Evolutionary conservation across 352 stramenopile species (phyloP).

Genomic region (Pythium vanterpoolii): DNA sequence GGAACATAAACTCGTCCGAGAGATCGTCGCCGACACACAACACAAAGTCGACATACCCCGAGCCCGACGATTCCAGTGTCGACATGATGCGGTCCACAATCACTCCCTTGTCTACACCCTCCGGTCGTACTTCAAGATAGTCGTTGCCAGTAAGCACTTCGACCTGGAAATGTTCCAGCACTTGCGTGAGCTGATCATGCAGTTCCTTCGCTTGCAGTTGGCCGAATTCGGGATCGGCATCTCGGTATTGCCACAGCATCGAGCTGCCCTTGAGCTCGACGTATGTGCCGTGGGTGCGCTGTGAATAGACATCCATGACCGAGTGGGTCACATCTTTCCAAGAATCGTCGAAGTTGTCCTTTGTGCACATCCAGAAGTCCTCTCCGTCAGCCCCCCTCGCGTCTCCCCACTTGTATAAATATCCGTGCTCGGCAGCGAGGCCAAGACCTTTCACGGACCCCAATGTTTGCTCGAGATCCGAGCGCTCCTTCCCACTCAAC

Average conservation of each 20-base stretch:
- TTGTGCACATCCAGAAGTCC: constrained; percentile 80
- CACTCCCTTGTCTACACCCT: constrained; percentile 98
- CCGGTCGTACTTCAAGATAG: constrained; percentile 94
- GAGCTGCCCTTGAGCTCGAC: constrained; percentile 99
- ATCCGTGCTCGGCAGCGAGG: constrained; percentile 97
- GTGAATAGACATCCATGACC: constrained; percentile 99
- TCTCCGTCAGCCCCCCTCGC: constrained; percentile 24
- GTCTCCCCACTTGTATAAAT: constrained; percentile 96
- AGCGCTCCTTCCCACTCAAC: constrained; percentile 94
- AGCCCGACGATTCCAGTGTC: constrained; percentile 74
- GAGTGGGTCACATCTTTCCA: constrained; percentile 97
- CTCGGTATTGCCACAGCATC: constrained; percentile 98
- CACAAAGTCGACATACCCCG: constrained; percentile 93
- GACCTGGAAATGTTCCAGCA: constrained; percentile 95
- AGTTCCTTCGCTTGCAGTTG: constrained; percentile 98
- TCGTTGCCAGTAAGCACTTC: constrained; percentile 90
- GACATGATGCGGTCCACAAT: constrained; percentile 95
- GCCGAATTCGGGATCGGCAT: constrained; percentile 99
- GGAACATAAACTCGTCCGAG: constrained; percentile 99
- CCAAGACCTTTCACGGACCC: constrained; percentile 93
- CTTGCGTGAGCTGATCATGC: constrained; percentile 95
- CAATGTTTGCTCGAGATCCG: constrained; percentile 93
- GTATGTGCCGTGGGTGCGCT: constrained; percentile 98
- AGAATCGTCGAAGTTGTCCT: constrained; percentile 91
- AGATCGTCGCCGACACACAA: constrained; percentile 97